phyloP scores from a whole-genome alignment of 805 yeast species.

The Kazachstania martiniae region DNA sequence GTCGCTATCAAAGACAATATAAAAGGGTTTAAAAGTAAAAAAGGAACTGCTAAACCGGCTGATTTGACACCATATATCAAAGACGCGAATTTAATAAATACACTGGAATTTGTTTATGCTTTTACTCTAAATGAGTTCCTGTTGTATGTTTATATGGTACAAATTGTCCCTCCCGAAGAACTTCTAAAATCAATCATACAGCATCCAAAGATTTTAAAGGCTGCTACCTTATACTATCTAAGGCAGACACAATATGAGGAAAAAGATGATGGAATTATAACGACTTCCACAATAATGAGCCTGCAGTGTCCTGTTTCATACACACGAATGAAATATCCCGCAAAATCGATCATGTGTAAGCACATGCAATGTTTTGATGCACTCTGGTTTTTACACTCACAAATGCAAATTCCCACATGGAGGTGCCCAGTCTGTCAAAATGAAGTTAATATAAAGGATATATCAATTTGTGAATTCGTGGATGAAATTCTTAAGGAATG shows the following conservation, averaged over 20 bases:
- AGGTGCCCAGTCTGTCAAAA: constrained; percentile 72
- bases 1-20: constrained; percentile 40
- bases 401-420: constrained; percentile 76
- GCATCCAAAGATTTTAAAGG: constrained; percentile 43
- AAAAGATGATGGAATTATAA: constrained; percentile 61
- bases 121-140: constrained; percentile 42
- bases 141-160: constrained; percentile 50
- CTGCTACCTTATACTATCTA: constrained; percentile 36
- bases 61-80: constrained; percentile 49
- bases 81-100: constrained; percentile 28
- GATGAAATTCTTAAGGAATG: constrained; percentile 49
- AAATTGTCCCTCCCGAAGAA: constrained; percentile 32
- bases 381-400: constrained; percentile 57
- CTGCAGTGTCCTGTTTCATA: constrained; percentile 73
- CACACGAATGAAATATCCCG: constrained; percentile 59
- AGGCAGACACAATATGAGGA: constrained; percentile 3
- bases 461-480: constrained; percentile 69
- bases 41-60: constrained; percentile 76
- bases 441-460: constrained; percentile 39
- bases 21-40: constrained; percentile 64
- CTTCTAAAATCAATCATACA: constrained; percentile 32
- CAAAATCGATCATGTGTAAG: constrained; percentile 55
- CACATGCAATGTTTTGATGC: constrained; percentile 94
- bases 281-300: constrained; percentile 53
- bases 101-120: constrained; percentile 45